Evolutionary conservation across 2,329 filamentous ascomycete genomes (phyloP), one percentile per base, ranked within the genome.

Genomic region (Macroventuria anomochaeta): DNA sequence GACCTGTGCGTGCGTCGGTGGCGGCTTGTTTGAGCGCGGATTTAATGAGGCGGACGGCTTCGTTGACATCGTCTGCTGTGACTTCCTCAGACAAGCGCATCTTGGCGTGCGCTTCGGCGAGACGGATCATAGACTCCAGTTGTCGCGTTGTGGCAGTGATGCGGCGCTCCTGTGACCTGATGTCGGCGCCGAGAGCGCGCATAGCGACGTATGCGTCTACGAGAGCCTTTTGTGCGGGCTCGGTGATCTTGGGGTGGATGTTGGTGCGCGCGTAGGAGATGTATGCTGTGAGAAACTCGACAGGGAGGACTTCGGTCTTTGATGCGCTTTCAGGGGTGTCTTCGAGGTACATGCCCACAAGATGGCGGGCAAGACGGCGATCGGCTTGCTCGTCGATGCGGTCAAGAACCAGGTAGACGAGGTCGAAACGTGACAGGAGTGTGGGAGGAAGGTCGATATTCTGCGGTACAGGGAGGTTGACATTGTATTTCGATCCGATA

Each of bases 371-470:
- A 50, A 99, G 81, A 37, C 91, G 87, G 58, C 93, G 88, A 75
- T 99, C 95, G 48, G 84, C 88, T 69, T 89, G 88, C 77, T 97
- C 95, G 69, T 97, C 93, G 43, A 96, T 88, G 7, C 90, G 90
- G 73, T 99, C 95, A 40, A 99, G 86, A 36, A 99, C 95, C 1
- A 99, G 86, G 71, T 99, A 99, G 43, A 99, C 93, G 6, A 99
- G 81, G 74, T 99, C 95, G 72, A 99, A 99, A 81, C 95, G 89
- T 5, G 93, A 97, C 46, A 99, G 84, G 6, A 99, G 82, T 0
- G 95, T 99, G 0, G 95, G 95, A 0, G 95, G 95, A 7, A 99
- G 85, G 70, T 99, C 95, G 66, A 99, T 99, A 75, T 99, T 99
- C 69, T 97, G 93, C 3, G 95, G 95, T 12, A 99, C 95, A 0